phyloP scores from a whole-genome alignment of 768 basidiomycete genomes.

The Mycena rosella region DNA sequence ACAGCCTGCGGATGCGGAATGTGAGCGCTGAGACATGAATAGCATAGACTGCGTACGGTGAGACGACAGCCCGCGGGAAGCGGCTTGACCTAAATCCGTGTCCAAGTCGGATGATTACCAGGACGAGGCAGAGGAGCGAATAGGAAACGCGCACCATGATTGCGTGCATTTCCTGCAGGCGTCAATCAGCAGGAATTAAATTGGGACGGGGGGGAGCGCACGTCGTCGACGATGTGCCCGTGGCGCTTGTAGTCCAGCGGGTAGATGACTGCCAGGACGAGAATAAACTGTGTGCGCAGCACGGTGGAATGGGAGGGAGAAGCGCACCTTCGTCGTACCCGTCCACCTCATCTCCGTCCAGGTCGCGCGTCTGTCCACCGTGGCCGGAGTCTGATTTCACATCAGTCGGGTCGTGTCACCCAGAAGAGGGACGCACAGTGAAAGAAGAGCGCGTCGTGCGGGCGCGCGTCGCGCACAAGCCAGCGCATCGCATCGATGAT shows the following conservation, averaged over 20 bases:
- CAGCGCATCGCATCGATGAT: constrained; percentile 65
- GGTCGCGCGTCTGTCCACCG: constrained; percentile 90
- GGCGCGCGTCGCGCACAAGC: constrained; percentile 75
- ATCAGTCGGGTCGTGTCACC: no score
- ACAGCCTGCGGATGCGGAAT: constrained; percentile 52
- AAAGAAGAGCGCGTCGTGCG: constrained; percentile 83
- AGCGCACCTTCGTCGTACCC: constrained; percentile 73
- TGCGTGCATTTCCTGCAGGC: constrained; percentile 58
- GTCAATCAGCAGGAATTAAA: not conserved
- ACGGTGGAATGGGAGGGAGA: no score
- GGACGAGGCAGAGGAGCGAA: no score
- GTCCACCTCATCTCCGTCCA: constrained; percentile 82
- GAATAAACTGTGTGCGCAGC: no score
- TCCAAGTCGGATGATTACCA: no score
- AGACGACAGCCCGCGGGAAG: constrained; percentile 64
- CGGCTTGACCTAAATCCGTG: constrained; percentile 60
- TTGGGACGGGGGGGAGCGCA: constrained; percentile 39
- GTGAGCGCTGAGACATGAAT: not conserved
- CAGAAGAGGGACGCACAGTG: constrained; percentile 61
- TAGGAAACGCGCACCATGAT: constrained; percentile 55
- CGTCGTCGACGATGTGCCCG: constrained; percentile 86
- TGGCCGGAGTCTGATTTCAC: constrained; percentile 83
- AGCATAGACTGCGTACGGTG: constrained; percentile 52
- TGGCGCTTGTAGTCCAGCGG: constrained; percentile 87
- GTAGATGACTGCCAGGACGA: constrained; percentile 91